phyloP scores from a whole-genome alignment of 2,329 filamentous ascomycete species.

The Sclerotinia spermophila region DNA sequence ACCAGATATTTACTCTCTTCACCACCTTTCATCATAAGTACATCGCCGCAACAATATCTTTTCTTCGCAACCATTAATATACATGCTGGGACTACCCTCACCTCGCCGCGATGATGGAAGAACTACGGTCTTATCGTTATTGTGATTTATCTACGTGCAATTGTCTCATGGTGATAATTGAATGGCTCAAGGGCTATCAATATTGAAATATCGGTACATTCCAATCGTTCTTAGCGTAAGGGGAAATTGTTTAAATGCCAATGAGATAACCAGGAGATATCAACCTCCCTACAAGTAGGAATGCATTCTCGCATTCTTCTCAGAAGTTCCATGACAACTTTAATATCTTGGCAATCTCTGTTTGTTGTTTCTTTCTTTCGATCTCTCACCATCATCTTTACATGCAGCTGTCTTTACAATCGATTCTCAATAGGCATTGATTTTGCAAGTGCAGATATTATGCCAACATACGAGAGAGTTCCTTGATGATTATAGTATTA shows the following conservation, averaged over 20 bases:
- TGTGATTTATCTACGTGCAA: background rate
- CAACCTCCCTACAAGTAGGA: background rate
- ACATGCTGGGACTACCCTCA: too few relatives aligned
- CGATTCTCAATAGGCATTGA: background rate
- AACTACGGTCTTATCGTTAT: background rate
- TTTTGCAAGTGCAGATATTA: constrained; percentile 9
- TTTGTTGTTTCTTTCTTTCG: background rate
- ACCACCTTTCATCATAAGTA: too few relatives aligned
- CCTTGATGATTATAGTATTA: background rate
- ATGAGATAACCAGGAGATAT: background rate
- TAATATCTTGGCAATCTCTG: background rate
- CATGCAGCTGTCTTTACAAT: background rate
- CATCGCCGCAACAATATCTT: too few relatives aligned
- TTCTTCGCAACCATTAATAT: too few relatives aligned
- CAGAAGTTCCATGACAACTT: background rate
- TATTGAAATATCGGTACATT: background rate
- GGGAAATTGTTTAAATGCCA: constrained; percentile 3
- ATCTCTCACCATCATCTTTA: background rate
- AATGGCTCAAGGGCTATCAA: background rate
- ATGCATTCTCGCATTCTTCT: background rate
- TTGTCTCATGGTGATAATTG: background rate
- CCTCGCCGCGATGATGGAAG: background rate
- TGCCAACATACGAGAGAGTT: background rate
- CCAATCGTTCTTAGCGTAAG: background rate
- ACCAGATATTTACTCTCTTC: too few relatives aligned